Evolutionary conservation across 371 early-diverging fungal species (phyloP).

Genomic region (Lichtheimia ornata): DNA sequence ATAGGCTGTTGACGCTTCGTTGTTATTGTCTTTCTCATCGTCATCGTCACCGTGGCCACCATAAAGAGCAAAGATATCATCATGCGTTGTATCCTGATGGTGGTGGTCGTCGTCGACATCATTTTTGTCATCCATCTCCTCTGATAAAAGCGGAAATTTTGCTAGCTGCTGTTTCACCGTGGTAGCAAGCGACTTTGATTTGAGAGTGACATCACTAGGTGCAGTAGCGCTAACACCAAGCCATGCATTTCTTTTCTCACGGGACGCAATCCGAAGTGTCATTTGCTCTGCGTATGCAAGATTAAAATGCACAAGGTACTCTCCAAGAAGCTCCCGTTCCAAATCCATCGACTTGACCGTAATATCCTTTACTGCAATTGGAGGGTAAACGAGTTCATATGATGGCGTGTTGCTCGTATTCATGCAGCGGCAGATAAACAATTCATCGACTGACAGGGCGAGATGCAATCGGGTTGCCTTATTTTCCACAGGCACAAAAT

Average conservation of each 20-base stretch:
- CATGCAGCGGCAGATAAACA: not conserved
- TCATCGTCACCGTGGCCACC: constrained; percentile 17
- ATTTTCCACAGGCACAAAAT: not conserved
- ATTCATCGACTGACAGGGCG: not conserved
- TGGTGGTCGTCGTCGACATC: too few species aligned
- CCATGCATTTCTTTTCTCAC: constrained; percentile 26
- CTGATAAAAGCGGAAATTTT: not conserved
- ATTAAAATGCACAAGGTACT: constrained; percentile 23
- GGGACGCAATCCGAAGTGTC: constrained; percentile 12
- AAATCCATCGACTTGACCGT: constrained; percentile 20
- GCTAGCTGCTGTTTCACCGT: constrained; percentile 2
- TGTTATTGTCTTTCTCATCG: constrained; percentile 1
- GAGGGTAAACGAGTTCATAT: constrained; percentile 18
- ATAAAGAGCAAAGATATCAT: constrained; percentile 4
- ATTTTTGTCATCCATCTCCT: not conserved
- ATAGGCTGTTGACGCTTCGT: not conserved
- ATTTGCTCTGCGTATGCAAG: constrained; percentile 15
- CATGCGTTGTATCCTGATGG: not conserved
- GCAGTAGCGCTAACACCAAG: constrained; percentile 12
- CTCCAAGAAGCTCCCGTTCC: constrained; percentile 28
- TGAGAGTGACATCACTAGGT: constrained; percentile 10
- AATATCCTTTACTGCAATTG: constrained; percentile 19
- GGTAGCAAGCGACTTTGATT: constrained; percentile 8
- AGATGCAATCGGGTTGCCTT: not conserved
- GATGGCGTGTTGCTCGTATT: not conserved